These are phyloP conservation scores for Candida tammaniensis DNA, from an alignment of 805 yeast genomes.

Conservation along the genomic window DNA sequence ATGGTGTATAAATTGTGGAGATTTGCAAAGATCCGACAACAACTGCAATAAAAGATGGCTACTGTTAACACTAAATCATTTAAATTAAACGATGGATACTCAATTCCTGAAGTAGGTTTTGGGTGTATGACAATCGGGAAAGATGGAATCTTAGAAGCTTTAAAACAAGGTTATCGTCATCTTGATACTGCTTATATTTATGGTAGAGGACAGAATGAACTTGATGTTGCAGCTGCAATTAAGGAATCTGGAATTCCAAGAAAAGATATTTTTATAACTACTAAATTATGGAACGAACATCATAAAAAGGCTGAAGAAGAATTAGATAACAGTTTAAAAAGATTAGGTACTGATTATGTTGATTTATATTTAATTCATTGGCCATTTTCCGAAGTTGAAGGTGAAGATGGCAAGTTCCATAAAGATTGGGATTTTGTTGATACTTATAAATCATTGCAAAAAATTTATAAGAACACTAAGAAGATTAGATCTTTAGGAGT, in stretches of 20 bases:
- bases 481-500: constrained; percentile 63
- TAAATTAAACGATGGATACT: constrained; percentile 9
- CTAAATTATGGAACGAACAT: constrained; percentile 84
- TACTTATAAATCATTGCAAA: constrained; percentile 60
- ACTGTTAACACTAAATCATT: constrained; percentile 4
- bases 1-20: too few species aligned
- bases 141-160: constrained; percentile 55
- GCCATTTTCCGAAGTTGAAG: constrained; percentile 63
- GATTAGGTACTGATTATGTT: constrained; percentile 49
- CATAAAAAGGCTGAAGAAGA: constrained; percentile 17
- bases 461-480: constrained; percentile 55
- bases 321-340: constrained; percentile 32
- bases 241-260: constrained; percentile 67
- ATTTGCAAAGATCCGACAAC: too few species aligned
- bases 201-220: constrained; percentile 49
- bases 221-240: constrained; percentile 67
- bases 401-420: constrained; percentile 35
- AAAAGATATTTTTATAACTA: constrained; percentile 71
- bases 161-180: constrained; percentile 76
- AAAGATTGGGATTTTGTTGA: constrained; percentile 56
- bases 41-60: too few species aligned
- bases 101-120: constrained; percentile 14
- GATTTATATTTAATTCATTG: constrained; percentile 68
- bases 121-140: constrained; percentile 11
- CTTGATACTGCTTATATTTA: constrained; percentile 72